Evolutionary conservation across 2,329 filamentous ascomycete species (phyloP).

Genomic region (Exophiala sp.): DNA sequence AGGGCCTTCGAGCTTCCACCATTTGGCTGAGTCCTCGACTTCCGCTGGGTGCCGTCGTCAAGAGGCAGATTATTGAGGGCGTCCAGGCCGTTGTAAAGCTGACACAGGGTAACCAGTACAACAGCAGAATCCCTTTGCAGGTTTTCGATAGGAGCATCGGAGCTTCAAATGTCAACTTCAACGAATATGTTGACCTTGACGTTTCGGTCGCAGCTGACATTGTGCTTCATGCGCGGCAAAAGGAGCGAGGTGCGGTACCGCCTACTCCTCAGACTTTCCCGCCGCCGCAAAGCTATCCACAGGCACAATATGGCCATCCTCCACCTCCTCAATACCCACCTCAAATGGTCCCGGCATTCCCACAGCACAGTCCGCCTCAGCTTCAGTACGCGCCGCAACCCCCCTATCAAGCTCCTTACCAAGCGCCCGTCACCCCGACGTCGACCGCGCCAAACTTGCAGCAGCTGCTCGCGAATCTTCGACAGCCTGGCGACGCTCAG

Average conservation of each 20-base stretch:
- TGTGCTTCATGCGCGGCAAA: constrained; percentile 63
- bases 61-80: constrained; percentile 79
- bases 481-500: constrained; percentile 22
- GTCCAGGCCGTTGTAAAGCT: constrained; percentile 79
- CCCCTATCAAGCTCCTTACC: constrained; percentile 14
- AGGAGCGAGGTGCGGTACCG: constrained; percentile 32
- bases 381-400: constrained; percentile 20
- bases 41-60: constrained; percentile 70
- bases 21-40: constrained; percentile 73
- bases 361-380: constrained; percentile 15
- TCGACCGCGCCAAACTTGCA: constrained; percentile 25
- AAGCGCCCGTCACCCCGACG: constrained; percentile 14
- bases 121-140: constrained; percentile 70
- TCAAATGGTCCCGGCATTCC: constrained; percentile 15
- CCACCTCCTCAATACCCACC: constrained; percentile 30
- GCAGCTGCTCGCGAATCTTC: constrained; percentile 28
- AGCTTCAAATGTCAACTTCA: constrained; percentile 70
- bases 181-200: constrained; percentile 80
- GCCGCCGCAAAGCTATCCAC: constrained; percentile 31
- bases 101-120: constrained; percentile 60
- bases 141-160: constrained; percentile 76
- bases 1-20: constrained; percentile 68
- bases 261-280: constrained; percentile 31
- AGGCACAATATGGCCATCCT: constrained; percentile 28
- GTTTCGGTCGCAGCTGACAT: constrained; percentile 73